phyloP scores from a whole-genome alignment of 441 rosid species.

The Kokia cookei region DNA sequence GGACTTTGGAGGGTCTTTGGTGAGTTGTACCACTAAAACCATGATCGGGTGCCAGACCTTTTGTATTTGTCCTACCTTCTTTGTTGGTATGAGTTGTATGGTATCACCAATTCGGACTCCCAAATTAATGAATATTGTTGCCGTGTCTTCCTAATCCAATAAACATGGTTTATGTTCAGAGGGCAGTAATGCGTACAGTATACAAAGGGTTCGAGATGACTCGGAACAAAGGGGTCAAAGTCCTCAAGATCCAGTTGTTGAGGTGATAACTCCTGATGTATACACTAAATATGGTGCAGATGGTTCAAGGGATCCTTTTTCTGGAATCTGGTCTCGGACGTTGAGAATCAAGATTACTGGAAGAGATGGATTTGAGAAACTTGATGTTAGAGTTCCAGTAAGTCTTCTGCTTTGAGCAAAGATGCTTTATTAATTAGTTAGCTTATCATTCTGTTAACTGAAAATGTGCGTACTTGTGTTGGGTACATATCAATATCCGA shows the following conservation, averaged over 20 bases:
- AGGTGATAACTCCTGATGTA: slow-evolving; percentile 79
- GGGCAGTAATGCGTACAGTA: slow-evolving; percentile 42
- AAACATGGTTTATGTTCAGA: slow-evolving; percentile 32
- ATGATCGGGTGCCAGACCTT: not conserved
- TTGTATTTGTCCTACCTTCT: not conserved
- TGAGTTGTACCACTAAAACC: not conserved
- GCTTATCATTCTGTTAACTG: not conserved
- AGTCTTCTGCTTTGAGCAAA: slow-evolving; percentile 20
- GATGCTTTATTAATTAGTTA: not conserved
- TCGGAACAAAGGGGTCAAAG: slow-evolving; percentile 39
- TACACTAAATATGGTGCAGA: slow-evolving; percentile 53
- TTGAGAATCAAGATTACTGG: slow-evolving; percentile 80
- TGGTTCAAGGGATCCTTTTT: slow-evolving; percentile 60
- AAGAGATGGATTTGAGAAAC: slow-evolving; percentile 80
- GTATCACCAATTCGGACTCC: not conserved
- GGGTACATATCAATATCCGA: not conserved
- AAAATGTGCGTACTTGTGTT: not conserved
- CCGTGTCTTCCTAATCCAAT: slow-evolving; percentile 7
- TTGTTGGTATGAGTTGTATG: not conserved
- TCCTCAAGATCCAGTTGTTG: slow-evolving; percentile 57
- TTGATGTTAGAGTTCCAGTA: slow-evolving; percentile 86
- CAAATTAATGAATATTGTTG: not conserved
- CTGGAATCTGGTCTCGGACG: slow-evolving; percentile 77
- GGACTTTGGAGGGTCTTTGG: not conserved
- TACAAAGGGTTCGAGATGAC: slow-evolving; percentile 48